Evolutionary conservation across 2,329 filamentous ascomycete genomes (phyloP), one percentile per base, ranked within the genome.

Genomic region (Trichoderma afroharzianum): DNA sequence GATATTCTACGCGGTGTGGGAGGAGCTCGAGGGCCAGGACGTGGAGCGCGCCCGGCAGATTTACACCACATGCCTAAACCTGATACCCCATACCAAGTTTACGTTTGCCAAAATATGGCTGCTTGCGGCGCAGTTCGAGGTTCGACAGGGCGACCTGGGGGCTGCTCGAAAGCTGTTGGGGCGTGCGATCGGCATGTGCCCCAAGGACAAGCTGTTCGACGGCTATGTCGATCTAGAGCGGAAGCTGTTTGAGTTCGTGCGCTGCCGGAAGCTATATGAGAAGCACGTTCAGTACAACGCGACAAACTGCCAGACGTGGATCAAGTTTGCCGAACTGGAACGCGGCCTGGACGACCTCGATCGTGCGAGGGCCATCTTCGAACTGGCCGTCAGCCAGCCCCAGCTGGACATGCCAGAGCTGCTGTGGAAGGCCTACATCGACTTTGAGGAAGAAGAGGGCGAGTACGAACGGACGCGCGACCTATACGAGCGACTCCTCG

Each of bases 51-150:
- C 95, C 24, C 88, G 92, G 21, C 93, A 98, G 79, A 94, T 99
- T 73, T 99, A 98, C 83, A 90, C 91, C 75, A 93, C 96, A 75
- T 97, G 94, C 76, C 83, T 98, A 61, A 91, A 92, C 73, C 84
- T 98, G 59, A 91, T 99, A 76, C 96, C 96, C 0, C 96, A 99
- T 84, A 97, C 97, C 80, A 93, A 93, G 78, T 99, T 98, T 82
- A 98, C 96, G 0, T 99, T 98, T 80, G 93, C 94, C 79, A 99
- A 99, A 81, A 85, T 98, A 63, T 99, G 96, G 96, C 85, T 98
- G 58, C 86, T 97, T 82, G 97, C 95, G 77, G 94, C 95, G 1
- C 93, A 97, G 73, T 98, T 98, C 75, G 95, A 98, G 79, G 87
- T 98, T 43, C 92, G 96, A 14, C 95, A 98, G 77, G 90, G 92